Conservation (phyloP, 306 rosid genomes). For the Prunus armeniaca region DNA sequence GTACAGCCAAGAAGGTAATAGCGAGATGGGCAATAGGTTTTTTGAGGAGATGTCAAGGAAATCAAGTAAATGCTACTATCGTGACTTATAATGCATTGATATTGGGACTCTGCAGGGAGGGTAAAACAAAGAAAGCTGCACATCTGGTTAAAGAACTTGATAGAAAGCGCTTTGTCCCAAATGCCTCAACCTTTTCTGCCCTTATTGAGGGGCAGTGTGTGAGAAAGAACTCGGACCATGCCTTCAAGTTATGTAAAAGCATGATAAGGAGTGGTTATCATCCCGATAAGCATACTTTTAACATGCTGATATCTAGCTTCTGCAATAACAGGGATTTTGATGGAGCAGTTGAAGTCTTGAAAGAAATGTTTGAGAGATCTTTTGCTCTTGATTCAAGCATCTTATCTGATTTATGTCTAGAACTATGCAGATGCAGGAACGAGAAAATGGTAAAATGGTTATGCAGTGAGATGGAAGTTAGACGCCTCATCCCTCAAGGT, state of each 20-base stretch:
- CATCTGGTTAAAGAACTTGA: conserved; percentile 65
- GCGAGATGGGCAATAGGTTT: conserved; percentile 58
- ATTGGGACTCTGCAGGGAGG: conserved; percentile 80
- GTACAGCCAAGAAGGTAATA: conserved; percentile 51
- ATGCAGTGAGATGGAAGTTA: conserved; percentile 34
- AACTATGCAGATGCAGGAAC: conserved; percentile 50
- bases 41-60: conserved; percentile 69
- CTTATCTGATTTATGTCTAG: conserved; percentile 51
- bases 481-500: conserved; percentile 23
- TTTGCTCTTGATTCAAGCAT: conserved; percentile 43
- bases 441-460: conserved; percentile 36
- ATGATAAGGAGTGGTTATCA: conserved; percentile 67
- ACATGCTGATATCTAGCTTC: conserved; percentile 51
- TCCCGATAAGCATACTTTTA: conserved; percentile 52
- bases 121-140: conserved; percentile 82
- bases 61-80: conserved; percentile 59
- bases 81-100: conserved; percentile 69
- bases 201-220: conserved; percentile 66
- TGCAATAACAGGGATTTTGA: conserved; percentile 66
- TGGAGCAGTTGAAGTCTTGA: conserved; percentile 63
- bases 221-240: conserved; percentile 59
- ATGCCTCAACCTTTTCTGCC: conserved; percentile 71
- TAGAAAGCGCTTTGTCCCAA: conserved; percentile 55
- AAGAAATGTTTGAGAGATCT: conserved; percentile 60
- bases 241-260: conserved; percentile 61